These are phyloP conservation scores for Malassezia obtusa DNA, from an alignment of 1,284 basidiomycete species.

Conservation along the genomic window DNA sequence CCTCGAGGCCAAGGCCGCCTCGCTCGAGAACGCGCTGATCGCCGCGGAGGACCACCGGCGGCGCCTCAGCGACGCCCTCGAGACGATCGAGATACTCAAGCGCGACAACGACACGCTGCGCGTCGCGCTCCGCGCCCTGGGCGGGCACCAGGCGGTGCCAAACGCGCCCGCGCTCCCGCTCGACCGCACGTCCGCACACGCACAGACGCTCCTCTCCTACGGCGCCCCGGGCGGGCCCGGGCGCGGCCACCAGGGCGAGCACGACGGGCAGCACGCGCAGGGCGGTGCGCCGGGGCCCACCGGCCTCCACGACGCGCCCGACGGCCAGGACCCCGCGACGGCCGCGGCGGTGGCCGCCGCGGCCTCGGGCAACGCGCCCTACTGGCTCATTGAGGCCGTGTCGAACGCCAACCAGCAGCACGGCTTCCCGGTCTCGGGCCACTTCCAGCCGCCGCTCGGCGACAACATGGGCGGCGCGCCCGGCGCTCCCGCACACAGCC, in stretches of 20 bases:
- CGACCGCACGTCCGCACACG: slow-evolving; percentile 10
- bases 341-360: slow-evolving; percentile 16
- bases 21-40: slow-evolving; percentile 25
- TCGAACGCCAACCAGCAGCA: slow-evolving; percentile 17
- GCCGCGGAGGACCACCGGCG: slow-evolving; percentile 29
- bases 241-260: slow-evolving; percentile 3
- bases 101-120: slow-evolving; percentile 34
- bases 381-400: slow-evolving; percentile 20
- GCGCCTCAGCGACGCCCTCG: slow-evolving; percentile 25
- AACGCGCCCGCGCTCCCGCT: slow-evolving; percentile 17
- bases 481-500: neutral
- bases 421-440: slow-evolving; percentile 12
- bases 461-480: slow-evolving; percentile 5
- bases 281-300: neutral
- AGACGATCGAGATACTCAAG: slow-evolving; percentile 33
- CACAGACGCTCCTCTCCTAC: slow-evolving; percentile 5
- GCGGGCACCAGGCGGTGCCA: slow-evolving; percentile 21
- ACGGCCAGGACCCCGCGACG: slow-evolving; percentile 15
- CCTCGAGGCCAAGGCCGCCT: slow-evolving; percentile 11
- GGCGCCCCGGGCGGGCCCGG: slow-evolving; percentile 1
- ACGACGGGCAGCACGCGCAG: slow-evolving; percentile 9
- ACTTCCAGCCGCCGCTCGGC: slow-evolving; percentile 15
- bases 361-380: slow-evolving; percentile 14
- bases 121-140: slow-evolving; percentile 32
- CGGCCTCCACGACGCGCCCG: slow-evolving; percentile 9